These are phyloP conservation scores for Spirogloea muscicola DNA, from an alignment of 139 green algal species.

Conservation along the genomic window DNA sequence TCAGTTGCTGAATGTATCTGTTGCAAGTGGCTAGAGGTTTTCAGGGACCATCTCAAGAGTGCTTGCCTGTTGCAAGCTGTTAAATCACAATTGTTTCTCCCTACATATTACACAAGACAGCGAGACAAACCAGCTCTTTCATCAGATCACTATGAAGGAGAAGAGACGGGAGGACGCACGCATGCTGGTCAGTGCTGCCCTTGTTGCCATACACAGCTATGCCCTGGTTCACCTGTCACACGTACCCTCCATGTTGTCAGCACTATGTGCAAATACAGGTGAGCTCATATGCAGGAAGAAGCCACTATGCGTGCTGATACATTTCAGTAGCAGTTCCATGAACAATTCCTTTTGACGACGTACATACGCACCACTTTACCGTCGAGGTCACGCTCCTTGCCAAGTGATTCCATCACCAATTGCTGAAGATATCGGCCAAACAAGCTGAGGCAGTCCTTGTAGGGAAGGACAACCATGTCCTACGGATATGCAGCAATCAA, in stretches of 20 bases:
- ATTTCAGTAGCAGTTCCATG: no score
- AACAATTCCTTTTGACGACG: no score
- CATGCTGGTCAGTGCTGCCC: conserved; percentile 42
- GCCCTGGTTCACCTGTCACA: conserved; percentile 28
- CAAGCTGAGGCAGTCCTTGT: conserved; percentile 39
- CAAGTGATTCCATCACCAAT: conserved; percentile 39
- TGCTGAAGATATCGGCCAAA: conserved; percentile 41
- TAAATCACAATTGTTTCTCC: no score
- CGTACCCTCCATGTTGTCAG: no score
- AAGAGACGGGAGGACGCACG: conserved; percentile 12
- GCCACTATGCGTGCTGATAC: no score
- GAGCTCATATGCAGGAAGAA: no score
- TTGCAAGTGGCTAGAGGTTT: no score
- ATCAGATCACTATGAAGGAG: background rate
- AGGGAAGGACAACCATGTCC: background rate
- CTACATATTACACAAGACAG: no score
- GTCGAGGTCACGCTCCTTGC: conserved; percentile 38
- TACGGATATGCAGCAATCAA: background rate
- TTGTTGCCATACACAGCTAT: conserved; percentile 40
- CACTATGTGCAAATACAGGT: no score
- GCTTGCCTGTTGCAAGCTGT: no score
- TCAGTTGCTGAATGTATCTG: conserved; percentile 40
- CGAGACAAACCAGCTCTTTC: no score
- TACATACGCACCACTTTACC: conserved; percentile 31
- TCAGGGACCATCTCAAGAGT: no score